These are phyloP conservation scores for Crithidia sp. DNA, from an alignment of 208 protist genomes.

Conservation along the genomic window DNA sequence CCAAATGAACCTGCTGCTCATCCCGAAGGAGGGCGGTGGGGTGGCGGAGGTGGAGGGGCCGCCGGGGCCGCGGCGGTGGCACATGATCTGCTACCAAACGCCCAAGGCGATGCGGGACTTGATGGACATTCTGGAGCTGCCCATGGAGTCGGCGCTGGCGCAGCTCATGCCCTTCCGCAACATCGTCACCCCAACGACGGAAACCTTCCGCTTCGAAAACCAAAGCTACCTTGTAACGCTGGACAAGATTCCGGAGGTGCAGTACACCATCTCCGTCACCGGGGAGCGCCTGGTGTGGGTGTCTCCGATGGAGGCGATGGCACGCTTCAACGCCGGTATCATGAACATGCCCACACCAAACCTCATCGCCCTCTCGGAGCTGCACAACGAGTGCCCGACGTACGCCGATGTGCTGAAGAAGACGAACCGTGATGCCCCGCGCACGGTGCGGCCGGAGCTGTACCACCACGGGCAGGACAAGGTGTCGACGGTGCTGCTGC, in stretches of 20 bases:
- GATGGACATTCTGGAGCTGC: conserved; percentile 85
- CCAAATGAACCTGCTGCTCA: conserved; percentile 76
- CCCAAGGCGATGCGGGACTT: conserved; percentile 76
- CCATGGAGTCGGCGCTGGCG: conserved; percentile 76
- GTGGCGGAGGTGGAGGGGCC: conserved; percentile 89
- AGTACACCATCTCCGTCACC: conserved; percentile 72
- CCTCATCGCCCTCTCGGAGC: conserved; percentile 82
- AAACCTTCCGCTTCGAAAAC: conserved; percentile 90
- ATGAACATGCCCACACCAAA: conserved; percentile 92
- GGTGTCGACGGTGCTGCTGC: conserved; percentile 84
- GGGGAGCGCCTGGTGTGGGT: conserved; percentile 88
- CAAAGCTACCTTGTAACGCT: conserved; percentile 70
- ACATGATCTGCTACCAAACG: conserved; percentile 66
- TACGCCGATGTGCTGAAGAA: conserved; percentile 75
- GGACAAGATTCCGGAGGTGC: conserved; percentile 82
- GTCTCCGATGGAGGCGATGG: conserved; percentile 89
- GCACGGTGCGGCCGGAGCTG: conserved; percentile 66
- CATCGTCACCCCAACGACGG: conserved; percentile 76
- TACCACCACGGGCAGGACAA: conserved; percentile 73
- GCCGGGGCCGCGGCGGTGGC: conserved; percentile 80
- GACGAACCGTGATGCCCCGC: conserved; percentile 43
- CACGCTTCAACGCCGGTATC: conserved; percentile 89
- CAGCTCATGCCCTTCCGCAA: conserved; percentile 79
- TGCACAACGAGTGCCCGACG: conserved; percentile 84
- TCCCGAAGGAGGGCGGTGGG: conserved; percentile 83